phyloP scores from a whole-genome alignment of 129 eudicot species.

The Ambrosia trifida region DNA sequence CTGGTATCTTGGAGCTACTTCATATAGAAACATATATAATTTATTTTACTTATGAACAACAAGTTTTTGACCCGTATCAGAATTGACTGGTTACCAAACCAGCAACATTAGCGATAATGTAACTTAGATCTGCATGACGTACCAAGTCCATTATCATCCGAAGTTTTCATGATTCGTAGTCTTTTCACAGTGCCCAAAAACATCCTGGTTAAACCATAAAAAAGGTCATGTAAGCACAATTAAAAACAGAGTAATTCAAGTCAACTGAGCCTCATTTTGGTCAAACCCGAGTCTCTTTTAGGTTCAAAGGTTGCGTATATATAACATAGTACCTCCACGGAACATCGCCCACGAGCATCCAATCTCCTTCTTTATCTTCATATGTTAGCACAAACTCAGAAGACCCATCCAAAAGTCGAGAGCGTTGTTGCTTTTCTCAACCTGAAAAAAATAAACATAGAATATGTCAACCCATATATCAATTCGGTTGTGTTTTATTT shows the following conservation, averaged over 20 bases:
- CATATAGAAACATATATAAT: neutral
- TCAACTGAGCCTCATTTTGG: neutral
- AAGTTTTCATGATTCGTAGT: slow-evolving; percentile 84
- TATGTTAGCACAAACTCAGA: slow-evolving; percentile 95
- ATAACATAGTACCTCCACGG: slow-evolving; percentile 76
- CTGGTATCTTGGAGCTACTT: slow-evolving; percentile 53
- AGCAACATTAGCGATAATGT: too few relatives aligned
- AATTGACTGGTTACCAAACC: too few relatives aligned
- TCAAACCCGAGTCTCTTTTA: neutral
- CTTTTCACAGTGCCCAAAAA: slow-evolving; percentile 74
- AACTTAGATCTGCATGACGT: neutral
- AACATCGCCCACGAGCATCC: slow-evolving; percentile 98
- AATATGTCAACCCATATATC: neutral
- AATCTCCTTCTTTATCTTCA: slow-evolving; percentile 95
- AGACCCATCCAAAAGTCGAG: slow-evolving; percentile 80
- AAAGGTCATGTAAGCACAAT: slow-evolving; percentile 14
- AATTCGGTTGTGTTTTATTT: too few relatives aligned
- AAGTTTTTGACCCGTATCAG: too few relatives aligned
- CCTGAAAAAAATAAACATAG: slow-evolving; percentile 27
- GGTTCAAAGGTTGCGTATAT: neutral
- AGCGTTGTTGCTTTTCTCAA: slow-evolving; percentile 48
- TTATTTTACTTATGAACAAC: neutral
- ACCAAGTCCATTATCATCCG: slow-evolving; percentile 87
- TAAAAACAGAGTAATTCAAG: neutral
- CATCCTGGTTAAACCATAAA: slow-evolving; percentile 52